Conservation (phyloP, 139 green algal genomes). For the Coelastrella sp. region DNA sequence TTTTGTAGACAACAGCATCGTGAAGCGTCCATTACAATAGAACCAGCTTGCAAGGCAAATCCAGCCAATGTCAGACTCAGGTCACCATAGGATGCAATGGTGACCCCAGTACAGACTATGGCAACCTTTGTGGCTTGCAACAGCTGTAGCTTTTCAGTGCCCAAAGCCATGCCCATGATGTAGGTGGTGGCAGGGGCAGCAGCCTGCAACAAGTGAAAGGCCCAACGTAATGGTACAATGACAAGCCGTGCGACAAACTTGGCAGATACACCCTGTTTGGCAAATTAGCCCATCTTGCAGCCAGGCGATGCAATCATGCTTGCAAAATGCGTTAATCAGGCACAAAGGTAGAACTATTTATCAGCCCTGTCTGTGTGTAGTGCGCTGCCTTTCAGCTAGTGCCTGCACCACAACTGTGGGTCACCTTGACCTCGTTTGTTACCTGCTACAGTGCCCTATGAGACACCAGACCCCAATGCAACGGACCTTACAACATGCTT, state of each 20-base stretch:
- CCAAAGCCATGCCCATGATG: conserved; percentile 38
- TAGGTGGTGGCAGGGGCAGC: conserved; percentile 52
- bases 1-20: conserved; percentile 59
- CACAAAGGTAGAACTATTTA: too few species aligned
- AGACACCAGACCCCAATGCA: too few species aligned
- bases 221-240: not conserved
- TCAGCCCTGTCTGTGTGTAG: too few species aligned
- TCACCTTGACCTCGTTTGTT: too few species aligned
- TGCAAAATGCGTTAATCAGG: too few species aligned
- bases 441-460: too few species aligned
- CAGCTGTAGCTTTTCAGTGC: conserved; percentile 49
- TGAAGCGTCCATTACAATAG: conserved; percentile 59
- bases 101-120: conserved; percentile 57
- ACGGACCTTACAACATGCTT: too few species aligned
- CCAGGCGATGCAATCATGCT: too few species aligned
- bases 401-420: too few species aligned
- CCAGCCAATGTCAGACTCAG: conserved; percentile 62
- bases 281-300: not conserved
- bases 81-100: conserved; percentile 64
- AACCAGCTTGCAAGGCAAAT: conserved; percentile 64
- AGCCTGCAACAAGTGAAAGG: conserved; percentile 5
- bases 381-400: too few species aligned
- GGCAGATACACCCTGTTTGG: not conserved
- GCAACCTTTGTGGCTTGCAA: conserved; percentile 48
- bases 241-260: not conserved